phyloP scores from a whole-genome alignment of 148 eudicot species.

The Rhododendron simsii region DNA sequence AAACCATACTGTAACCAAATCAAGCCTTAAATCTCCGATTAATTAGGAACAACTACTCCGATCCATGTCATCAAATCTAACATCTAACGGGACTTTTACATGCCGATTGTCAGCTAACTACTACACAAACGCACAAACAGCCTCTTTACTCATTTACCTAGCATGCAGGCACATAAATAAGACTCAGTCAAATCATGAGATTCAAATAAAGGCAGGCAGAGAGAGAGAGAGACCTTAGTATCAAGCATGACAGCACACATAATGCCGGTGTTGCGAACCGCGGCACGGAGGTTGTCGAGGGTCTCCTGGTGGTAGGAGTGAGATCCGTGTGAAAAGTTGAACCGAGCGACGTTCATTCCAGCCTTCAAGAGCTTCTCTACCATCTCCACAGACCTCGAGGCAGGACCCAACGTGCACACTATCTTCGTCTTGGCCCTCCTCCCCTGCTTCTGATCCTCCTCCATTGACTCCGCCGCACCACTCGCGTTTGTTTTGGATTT shows the following conservation, averaged over 20 bases:
- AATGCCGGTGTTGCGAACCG: not conserved
- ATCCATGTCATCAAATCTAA: too few species aligned
- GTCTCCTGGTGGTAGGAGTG: conserved; percentile 19
- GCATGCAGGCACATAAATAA: too few species aligned
- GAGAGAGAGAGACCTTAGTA: conserved; percentile 13
- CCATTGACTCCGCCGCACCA: not conserved
- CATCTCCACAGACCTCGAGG: conserved; percentile 20
- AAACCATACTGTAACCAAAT: not conserved
- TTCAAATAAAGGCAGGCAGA: too few species aligned
- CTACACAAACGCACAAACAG: too few species aligned
- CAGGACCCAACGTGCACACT: conserved; percentile 21
- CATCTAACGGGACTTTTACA: not conserved
- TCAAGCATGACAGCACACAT: conserved; percentile 18
- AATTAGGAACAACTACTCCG: not conserved
- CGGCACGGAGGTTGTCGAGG: conserved; percentile 11
- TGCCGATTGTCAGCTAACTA: not conserved
- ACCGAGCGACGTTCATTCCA: conserved; percentile 19
- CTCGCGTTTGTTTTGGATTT: not conserved
- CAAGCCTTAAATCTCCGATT: not conserved
- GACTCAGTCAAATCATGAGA: not conserved
- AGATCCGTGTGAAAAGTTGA: conserved; percentile 19
- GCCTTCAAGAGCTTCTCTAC: conserved; percentile 16
- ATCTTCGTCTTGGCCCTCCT: conserved; percentile 22
- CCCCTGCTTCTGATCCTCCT: not conserved
- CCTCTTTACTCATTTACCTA: not conserved